Evolutionary conservation across 495 filamentous ascomycete species (phyloP).

Genomic region (Neurospora sp.): DNA sequence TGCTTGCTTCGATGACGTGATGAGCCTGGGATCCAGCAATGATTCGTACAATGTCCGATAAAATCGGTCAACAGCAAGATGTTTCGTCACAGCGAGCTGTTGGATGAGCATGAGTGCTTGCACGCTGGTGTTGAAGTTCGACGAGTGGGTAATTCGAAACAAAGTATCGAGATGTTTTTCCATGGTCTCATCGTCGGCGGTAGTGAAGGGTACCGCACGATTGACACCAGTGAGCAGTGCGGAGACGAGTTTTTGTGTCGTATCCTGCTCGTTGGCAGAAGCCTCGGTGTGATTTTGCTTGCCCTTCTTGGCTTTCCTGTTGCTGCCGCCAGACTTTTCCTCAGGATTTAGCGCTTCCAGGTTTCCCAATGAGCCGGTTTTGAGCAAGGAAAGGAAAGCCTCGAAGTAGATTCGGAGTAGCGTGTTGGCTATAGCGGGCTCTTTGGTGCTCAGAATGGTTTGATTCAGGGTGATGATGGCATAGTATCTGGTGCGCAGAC

Average conservation of each 20-base stretch:
- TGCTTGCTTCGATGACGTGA: constrained; percentile 87
- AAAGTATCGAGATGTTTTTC: constrained; percentile 86
- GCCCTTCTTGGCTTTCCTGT: constrained; percentile 14
- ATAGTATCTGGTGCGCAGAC: constrained; percentile 82
- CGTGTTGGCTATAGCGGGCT: constrained; percentile 70
- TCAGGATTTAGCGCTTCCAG: constrained; percentile 12
- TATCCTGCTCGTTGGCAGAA: constrained; percentile 39
- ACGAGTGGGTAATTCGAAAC: constrained; percentile 90
- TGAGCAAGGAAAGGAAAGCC: constrained; percentile 65
- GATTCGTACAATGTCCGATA: constrained; percentile 94
- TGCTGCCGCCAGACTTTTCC: constrained; percentile 9
- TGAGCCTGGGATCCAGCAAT: constrained; percentile 76
- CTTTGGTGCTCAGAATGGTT: constrained; percentile 75
- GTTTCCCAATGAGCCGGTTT: constrained; percentile 37
- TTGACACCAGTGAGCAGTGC: constrained; percentile 90
- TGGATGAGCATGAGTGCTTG: constrained; percentile 95
- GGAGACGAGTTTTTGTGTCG: constrained; percentile 79
- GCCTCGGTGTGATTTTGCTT: constrained; percentile 6
- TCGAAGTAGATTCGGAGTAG: constrained; percentile 85
- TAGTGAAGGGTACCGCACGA: constrained; percentile 86
- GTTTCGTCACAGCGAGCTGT: constrained; percentile 72
- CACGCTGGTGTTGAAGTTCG: constrained; percentile 97
- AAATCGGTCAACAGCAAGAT: constrained; percentile 72
- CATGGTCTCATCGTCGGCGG: constrained; percentile 65
- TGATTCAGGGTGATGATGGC: constrained; percentile 95